Percentiles rank a stretch among this genome's conserved stretches.
phyloP scores from a whole-genome alignment of 2,329 filamentous ascomycete genomes.

The Capronia coronata region DNA sequence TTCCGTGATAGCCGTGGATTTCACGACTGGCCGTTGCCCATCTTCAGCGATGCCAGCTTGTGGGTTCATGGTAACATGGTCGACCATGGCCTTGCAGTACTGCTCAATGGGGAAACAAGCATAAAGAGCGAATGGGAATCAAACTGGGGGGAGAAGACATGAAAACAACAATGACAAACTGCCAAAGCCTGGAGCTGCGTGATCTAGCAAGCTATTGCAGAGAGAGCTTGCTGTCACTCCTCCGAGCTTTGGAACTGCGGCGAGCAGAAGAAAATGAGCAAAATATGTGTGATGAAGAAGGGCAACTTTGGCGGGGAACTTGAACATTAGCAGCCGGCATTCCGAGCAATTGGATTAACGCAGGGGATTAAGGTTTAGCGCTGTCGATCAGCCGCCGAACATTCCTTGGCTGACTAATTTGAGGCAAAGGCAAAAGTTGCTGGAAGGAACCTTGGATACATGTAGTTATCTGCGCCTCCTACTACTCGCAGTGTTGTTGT shows the following conservation, averaged over 20 bases:
- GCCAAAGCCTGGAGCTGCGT: not conserved
- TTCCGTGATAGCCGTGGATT: conserved; percentile 5
- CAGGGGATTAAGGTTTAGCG: conserved; percentile 8
- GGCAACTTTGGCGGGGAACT: conserved; percentile 1
- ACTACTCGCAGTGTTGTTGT: too few relatives aligned
- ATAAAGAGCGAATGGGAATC: conserved; percentile 1
- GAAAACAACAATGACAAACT: not conserved
- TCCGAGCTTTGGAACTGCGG: not conserved
- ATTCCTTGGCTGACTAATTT: conserved; percentile 1
- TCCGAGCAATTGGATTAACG: too few relatives aligned
- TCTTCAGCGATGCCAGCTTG: conserved; percentile 10
- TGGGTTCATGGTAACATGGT: conserved; percentile 5
- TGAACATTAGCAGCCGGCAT: too few relatives aligned
- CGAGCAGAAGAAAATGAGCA: not conserved
- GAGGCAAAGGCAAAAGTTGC: not conserved
- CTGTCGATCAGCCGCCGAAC: conserved; percentile 8
- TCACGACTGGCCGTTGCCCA: conserved; percentile 1
- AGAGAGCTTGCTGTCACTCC: not conserved
- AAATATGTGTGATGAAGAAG: not conserved
- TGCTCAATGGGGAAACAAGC: not conserved
- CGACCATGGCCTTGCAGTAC: conserved; percentile 15
- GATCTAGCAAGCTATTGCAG: not conserved
- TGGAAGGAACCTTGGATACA: not conserved
- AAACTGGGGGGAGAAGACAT: conserved; percentile 3
- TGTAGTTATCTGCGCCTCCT: not conserved